A percentile compares a stretch with the other conserved stretches of the same genome.
phyloP scores from a whole-genome alignment of 139 green algal species.

The Volvox reticuliferus region DNA sequence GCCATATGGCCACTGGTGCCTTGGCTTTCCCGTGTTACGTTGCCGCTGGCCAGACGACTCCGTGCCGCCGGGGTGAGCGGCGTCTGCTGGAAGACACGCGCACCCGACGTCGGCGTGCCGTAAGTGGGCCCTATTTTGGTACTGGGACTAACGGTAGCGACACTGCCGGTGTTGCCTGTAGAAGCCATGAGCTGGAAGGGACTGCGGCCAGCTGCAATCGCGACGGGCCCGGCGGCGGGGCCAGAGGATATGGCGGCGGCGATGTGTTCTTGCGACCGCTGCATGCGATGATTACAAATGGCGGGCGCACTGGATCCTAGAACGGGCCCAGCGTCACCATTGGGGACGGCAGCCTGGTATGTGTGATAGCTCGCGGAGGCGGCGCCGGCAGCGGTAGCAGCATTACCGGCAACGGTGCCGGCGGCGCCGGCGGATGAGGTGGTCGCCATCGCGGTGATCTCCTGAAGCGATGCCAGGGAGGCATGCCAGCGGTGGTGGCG shows the following conservation, averaged over 20 bases:
- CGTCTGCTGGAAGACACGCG: background rate
- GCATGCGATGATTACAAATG: background rate
- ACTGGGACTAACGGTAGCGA: background rate
- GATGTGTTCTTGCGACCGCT: background rate
- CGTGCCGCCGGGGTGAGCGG: background rate
- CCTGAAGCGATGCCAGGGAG: background rate
- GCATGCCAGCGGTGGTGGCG: background rate
- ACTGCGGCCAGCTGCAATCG: too few relatives aligned
- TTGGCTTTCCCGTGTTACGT: background rate
- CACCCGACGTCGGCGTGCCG: background rate
- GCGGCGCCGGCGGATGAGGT: background rate
- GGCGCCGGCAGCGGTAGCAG: background rate
- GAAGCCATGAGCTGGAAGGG: background rate
- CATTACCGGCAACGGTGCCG: background rate
- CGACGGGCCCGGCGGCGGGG: background rate
- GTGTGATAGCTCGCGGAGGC: background rate
- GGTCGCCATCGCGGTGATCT: background rate
- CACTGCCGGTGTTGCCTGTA: background rate
- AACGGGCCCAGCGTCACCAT: slow-evolving; percentile 12
- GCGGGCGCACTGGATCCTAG: background rate
- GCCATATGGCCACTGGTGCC: background rate
- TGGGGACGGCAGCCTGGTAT: background rate
- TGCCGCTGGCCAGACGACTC: slow-evolving; percentile 35
- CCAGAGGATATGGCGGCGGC: background rate
- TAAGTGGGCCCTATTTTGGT: background rate